Conservation (phyloP, 495 filamentous ascomycete species). For the Neurospora intermedia region DNA sequence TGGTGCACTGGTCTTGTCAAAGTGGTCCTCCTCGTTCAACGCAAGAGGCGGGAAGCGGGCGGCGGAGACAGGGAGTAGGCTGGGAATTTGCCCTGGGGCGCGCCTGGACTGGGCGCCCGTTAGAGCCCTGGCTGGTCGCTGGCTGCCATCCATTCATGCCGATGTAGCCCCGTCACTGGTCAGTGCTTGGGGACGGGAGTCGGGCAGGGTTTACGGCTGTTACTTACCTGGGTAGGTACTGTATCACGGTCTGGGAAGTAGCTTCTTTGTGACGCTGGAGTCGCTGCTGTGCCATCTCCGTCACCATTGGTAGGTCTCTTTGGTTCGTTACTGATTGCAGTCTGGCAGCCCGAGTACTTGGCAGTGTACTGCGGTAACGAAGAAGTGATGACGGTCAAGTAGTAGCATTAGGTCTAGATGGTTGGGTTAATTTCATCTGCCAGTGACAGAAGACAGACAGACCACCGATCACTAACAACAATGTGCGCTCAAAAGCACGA, state of each 20-base stretch:
- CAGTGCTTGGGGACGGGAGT: not conserved
- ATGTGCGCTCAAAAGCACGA: not conserved
- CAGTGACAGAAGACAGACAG: not conserved
- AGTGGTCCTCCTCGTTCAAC: not conserved
- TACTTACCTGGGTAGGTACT: no score
- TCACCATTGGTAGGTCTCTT: not conserved
- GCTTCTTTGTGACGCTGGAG: not conserved
- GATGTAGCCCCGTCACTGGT: not conserved
- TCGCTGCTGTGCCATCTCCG: not conserved
- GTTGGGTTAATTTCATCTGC: not conserved
- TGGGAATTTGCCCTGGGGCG: not conserved
- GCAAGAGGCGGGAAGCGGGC: not conserved
- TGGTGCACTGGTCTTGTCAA: not conserved
- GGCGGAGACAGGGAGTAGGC: not conserved
- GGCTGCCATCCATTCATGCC: not conserved
- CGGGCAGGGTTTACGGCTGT: not conserved
- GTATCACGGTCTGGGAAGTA: not conserved
- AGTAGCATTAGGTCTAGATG: not conserved
- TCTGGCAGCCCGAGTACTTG: not conserved
- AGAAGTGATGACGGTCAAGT: not conserved
- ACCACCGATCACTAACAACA: not conserved
- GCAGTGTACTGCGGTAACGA: not conserved
- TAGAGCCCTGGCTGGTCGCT: not conserved
- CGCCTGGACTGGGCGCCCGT: not conserved
- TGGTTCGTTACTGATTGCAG: not conserved